Evolutionary conservation across 2,329 filamentous ascomycete species (phyloP).

Genomic region (Alternaria tenuissima): DNA sequence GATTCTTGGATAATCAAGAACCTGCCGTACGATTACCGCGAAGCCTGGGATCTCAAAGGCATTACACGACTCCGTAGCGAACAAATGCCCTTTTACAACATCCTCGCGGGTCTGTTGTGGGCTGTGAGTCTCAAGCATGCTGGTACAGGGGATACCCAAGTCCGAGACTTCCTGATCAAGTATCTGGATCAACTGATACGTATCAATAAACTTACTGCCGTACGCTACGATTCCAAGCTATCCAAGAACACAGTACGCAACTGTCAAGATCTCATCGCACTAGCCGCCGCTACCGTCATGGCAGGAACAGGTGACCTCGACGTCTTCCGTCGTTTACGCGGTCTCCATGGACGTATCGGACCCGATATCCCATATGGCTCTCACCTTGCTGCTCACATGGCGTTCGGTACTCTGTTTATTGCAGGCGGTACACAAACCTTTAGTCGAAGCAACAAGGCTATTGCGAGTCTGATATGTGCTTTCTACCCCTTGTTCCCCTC

Average conservation of each 20-base stretch:
- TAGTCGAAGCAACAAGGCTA: constrained; percentile 84
- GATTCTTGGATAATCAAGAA: constrained; percentile 78
- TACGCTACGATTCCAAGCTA: constrained; percentile 82
- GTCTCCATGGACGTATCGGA: constrained; percentile 87
- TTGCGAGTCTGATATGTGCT: constrained; percentile 84
- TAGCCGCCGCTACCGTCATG: constrained; percentile 90
- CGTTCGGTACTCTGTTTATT: constrained; percentile 88
- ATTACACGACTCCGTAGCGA: constrained; percentile 74
- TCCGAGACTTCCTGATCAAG: constrained; percentile 81
- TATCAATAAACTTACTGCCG: constrained; percentile 70
- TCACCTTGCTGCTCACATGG: constrained; percentile 90
- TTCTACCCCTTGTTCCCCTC: constrained; percentile 95
- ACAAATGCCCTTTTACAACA: constrained; percentile 92
- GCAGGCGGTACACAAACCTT: constrained; percentile 94
- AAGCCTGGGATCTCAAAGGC: constrained; percentile 66
- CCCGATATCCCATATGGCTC: constrained; percentile 88
- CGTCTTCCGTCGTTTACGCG: constrained; percentile 83
- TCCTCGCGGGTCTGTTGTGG: constrained; percentile 88
- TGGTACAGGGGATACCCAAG: constrained; percentile 65
- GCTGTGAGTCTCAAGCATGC: constrained; percentile 59
- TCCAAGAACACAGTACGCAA: constrained; percentile 84
- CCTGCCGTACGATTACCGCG: constrained; percentile 74
- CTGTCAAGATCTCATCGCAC: constrained; percentile 86
- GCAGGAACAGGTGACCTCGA: constrained; percentile 90
- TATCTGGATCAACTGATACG: constrained; percentile 89